These are phyloP conservation scores for Euptelea pleiosperma DNA, from an alignment of 164 flowering plant species.

Conservation along the genomic window DNA sequence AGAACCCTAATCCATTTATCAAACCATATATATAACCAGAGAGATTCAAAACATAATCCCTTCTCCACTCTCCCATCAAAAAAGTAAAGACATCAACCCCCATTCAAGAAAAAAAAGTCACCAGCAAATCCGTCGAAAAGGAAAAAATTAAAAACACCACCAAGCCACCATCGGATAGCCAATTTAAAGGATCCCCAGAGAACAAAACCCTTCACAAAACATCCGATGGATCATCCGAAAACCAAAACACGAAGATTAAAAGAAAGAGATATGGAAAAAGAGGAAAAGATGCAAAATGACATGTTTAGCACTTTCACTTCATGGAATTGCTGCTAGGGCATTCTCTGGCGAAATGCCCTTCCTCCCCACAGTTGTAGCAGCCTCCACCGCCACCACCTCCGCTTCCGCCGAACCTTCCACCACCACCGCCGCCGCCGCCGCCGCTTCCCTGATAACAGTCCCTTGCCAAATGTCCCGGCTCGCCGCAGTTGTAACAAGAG, in stretches of 20 bases:
- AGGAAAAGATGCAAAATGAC: neutral
- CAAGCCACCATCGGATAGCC: neutral
- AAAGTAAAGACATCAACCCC: too few relatives aligned
- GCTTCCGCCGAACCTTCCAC: conserved; percentile 31
- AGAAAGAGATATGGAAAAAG: neutral
- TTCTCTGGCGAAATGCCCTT: conserved; percentile 61
- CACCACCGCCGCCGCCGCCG: conserved; percentile 9
- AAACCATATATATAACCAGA: too few relatives aligned
- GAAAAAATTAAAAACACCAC: neutral
- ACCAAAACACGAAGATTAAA: neutral
- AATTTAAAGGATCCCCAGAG: neutral
- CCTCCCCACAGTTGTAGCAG: conserved; percentile 54
- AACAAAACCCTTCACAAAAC: conserved; percentile 5
- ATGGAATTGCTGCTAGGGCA: conserved; percentile 33
- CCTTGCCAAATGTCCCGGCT: conserved; percentile 44
- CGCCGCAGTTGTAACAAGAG: conserved; percentile 30
- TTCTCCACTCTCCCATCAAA: too few relatives aligned
- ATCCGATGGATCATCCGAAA: neutral
- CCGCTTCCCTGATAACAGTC: conserved; percentile 21
- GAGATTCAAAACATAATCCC: too few relatives aligned
- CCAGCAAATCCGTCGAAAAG: neutral
- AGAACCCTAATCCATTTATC: too few relatives aligned
- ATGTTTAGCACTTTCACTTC: conserved; percentile 1
- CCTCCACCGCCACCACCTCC: conserved; percentile 47
- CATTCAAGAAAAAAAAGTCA: neutral